Evolutionary conservation across 106 monocot species (phyloP).

Genomic region (Dioscorea alata): DNA sequence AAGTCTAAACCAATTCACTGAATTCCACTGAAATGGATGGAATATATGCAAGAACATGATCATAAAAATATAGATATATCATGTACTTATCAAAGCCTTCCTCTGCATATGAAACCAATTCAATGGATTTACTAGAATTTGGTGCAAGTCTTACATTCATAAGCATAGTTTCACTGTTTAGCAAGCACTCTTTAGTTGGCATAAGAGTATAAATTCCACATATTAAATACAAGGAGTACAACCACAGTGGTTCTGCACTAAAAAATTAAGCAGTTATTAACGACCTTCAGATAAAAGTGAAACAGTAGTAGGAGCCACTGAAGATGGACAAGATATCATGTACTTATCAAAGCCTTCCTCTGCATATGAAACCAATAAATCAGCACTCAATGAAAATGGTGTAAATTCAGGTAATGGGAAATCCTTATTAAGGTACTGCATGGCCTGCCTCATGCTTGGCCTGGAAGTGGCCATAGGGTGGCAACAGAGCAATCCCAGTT

Average conservation of each 20-base stretch:
- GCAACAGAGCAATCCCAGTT: slow-evolving; percentile 8
- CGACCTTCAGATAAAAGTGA: background rate
- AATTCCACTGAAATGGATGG: too few species aligned
- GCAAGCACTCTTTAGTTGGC: too few species aligned
- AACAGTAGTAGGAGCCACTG: background rate
- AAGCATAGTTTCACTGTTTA: too few species aligned
- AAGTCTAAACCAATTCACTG: too few species aligned
- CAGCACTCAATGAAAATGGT: background rate
- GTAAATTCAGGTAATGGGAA: background rate
- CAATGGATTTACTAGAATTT: too few species aligned
- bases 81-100: slow-evolving; percentile 7
- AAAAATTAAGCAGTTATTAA: background rate
- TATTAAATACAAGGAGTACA: too few species aligned
- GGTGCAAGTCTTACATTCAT: too few species aligned
- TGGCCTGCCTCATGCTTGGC: slow-evolving; percentile 11
- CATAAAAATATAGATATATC: background rate
- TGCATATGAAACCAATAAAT: background rate
- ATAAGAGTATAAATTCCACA: too few species aligned
- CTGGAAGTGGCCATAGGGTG: slow-evolving; percentile 2
- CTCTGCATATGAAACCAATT: background rate
- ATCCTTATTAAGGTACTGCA: slow-evolving; percentile 5
- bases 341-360: slow-evolving; percentile 5
- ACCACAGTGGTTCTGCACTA: too few species aligned
- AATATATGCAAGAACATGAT: too few species aligned
- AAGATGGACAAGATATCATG: slow-evolving; percentile 2